Evolutionary conservation across 257 asterid genomes (phyloP), one percentile per base, ranked within the genome.

Genomic region (Scutellaria baicalensis): DNA sequence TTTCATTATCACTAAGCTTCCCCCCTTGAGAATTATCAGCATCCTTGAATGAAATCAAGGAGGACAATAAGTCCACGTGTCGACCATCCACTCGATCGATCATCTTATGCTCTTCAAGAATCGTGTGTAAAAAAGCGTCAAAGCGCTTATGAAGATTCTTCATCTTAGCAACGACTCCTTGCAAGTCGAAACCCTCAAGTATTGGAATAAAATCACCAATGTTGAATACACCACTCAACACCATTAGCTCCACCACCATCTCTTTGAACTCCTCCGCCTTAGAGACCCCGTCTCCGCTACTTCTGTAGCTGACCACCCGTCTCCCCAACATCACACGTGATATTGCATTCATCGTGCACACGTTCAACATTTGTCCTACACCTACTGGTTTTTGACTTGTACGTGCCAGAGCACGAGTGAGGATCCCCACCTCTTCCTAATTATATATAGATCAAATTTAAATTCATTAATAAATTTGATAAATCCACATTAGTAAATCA

Each of bases 261-360:
- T 76, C 83, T 70, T 90, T 88, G 77, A 93, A 90, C 78, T 86
- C 96, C 64, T 85, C 93, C n/a, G 98, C 96, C 68, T 86, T 85
- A 3, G 77, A 78, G n/a, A 89, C 96, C 0, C 70, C 85, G 6
- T 27, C 33, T 27, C 81, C 88, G 20, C 87, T 85, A 47, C 43
- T 35, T 0, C 70, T 84, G 59, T 83, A 85, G 18, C 88, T 82
- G 6, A 88, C 93, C 52, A 90, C 85, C 6, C 95, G 83, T 71
- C 74, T 75, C 40, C 98, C 98, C 0, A 90, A 64, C 84, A 83
- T 77, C 73, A 85, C 91, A 17, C 89, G 88, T 9, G 89, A 80
- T 35, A 93, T 73, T 1, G 95, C 86, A 31, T 93, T 90, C 2
- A 96, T 86, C 50, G 87, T 78, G 78, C 96, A 93, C 70, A 87